phyloP scores from a whole-genome alignment of 768 basidiomycete genomes.

The Multifurca ochricompacta region DNA sequence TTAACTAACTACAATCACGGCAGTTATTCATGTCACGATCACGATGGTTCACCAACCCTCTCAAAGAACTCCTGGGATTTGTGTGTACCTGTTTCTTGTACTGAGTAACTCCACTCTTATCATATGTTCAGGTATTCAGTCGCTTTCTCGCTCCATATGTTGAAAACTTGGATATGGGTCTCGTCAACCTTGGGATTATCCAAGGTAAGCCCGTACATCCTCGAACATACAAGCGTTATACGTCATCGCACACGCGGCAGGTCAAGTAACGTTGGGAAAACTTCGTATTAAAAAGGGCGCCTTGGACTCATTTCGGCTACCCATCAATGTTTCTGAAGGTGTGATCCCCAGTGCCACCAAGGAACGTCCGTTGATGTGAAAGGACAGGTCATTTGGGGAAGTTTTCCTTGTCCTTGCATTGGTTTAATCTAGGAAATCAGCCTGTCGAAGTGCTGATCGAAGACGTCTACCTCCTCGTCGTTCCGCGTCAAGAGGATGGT shows the following conservation, averaged over 20 bases:
- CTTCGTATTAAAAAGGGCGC: conserved; percentile 88
- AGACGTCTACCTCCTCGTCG: conserved; percentile 90
- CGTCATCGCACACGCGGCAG: conserved; percentile 31
- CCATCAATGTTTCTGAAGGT: conserved; percentile 94
- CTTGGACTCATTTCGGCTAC: conserved; percentile 90
- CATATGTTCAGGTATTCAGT: conserved; percentile 61
- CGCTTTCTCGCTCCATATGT: conserved; percentile 91
- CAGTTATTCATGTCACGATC: conserved; percentile 10
- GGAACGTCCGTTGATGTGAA: not conserved
- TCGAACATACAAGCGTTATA: not conserved
- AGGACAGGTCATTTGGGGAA: conserved; percentile 71
- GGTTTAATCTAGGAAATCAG: conserved; percentile 82
- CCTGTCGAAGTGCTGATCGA: conserved; percentile 89
- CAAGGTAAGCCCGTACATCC: conserved; percentile 47
- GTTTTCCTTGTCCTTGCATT: conserved; percentile 79
- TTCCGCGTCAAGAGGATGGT: conserved; percentile 64
- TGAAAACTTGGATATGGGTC: conserved; percentile 90
- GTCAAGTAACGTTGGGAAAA: conserved; percentile 70
- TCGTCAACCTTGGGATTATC: conserved; percentile 88
- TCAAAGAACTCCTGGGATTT: conserved; percentile 75
- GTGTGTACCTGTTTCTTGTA: conserved; percentile 37
- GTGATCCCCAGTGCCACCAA: not conserved
- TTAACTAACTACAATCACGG: not conserved
- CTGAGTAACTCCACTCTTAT: not conserved
- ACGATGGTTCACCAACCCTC: conserved; percentile 77